Evolutionary conservation across 2,329 filamentous ascomycete species (phyloP).

Genomic region (Fusarium anguioides): DNA sequence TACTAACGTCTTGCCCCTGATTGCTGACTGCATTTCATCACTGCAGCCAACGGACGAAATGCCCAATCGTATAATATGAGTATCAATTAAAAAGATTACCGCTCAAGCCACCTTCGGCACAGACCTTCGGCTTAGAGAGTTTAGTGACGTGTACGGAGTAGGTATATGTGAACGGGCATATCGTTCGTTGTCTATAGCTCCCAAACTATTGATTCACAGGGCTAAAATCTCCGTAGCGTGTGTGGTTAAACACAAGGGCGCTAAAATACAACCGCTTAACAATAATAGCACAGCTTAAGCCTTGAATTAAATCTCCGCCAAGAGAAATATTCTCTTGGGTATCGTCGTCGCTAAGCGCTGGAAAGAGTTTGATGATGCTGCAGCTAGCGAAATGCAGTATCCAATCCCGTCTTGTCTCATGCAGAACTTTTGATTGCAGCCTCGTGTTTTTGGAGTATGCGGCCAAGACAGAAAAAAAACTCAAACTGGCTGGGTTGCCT

Average conservation of each 20-base stretch:
- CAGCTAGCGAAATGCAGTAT: conserved; percentile 1
- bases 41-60: background rate
- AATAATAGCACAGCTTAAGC: background rate
- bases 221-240: conserved; percentile 1
- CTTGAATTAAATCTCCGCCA: background rate
- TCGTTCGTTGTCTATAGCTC: background rate
- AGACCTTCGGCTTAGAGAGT: background rate
- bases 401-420: background rate
- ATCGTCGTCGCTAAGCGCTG: background rate
- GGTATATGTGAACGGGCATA: conserved; percentile 2
- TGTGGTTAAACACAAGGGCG: background rate
- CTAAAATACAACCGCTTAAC: background rate
- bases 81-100: background rate
- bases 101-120: background rate
- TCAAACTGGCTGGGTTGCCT: background rate
- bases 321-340: background rate
- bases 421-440: conserved; percentile 29
- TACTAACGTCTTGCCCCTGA: background rate
- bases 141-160: too few species aligned
- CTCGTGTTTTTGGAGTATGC: conserved; percentile 20
- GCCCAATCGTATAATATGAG: background rate
- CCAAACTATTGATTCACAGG: background rate
- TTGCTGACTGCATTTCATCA: background rate
- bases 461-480: background rate
- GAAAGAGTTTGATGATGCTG: conserved; percentile 11